Conservation (phyloP, 2,329 filamentous ascomycete genomes). For the Chaetomium olivaceum region DNA sequence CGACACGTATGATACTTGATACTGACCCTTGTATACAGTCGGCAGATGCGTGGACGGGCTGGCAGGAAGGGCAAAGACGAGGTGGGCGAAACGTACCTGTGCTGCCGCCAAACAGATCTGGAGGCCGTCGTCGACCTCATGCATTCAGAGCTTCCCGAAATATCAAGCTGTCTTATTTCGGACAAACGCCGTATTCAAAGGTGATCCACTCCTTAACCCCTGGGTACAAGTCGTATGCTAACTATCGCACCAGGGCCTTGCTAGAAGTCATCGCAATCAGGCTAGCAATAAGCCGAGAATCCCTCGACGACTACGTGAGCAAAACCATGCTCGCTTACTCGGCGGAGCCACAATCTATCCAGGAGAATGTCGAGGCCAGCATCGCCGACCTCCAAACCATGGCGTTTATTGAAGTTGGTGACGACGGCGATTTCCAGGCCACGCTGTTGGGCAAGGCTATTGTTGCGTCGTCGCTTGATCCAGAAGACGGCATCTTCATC, state of each 20-base stretch:
- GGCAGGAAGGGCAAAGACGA: constrained; percentile 78
- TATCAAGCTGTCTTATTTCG: constrained; percentile 62
- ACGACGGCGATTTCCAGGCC: constrained; percentile 55
- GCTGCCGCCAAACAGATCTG: constrained; percentile 67
- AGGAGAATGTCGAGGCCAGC: constrained; percentile 57
- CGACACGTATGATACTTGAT: not conserved
- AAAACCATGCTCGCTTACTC: constrained; percentile 67
- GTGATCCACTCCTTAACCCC: constrained; percentile 39
- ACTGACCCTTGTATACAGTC: constrained; percentile 31
- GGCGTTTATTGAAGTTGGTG: constrained; percentile 55
- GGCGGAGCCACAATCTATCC: constrained; percentile 50
- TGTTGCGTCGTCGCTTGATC: constrained; percentile 70
- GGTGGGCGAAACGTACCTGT: constrained; percentile 74
- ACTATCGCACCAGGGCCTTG: constrained; percentile 54
- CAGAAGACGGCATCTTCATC: constrained; percentile 73
- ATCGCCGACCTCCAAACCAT: constrained; percentile 58
- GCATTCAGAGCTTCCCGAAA: constrained; percentile 68
- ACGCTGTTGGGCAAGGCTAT: constrained; percentile 70
- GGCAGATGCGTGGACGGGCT: constrained; percentile 77
- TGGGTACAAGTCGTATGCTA: constrained; percentile 6
- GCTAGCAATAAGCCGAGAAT: constrained; percentile 64
- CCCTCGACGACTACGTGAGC: constrained; percentile 66
- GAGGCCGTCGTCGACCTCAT: constrained; percentile 70
- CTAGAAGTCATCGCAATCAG: constrained; percentile 70
- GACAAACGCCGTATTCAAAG: constrained; percentile 69